Conservation (phyloP, 1,139 yeast species). For the Maudiozyma humilis region DNA sequence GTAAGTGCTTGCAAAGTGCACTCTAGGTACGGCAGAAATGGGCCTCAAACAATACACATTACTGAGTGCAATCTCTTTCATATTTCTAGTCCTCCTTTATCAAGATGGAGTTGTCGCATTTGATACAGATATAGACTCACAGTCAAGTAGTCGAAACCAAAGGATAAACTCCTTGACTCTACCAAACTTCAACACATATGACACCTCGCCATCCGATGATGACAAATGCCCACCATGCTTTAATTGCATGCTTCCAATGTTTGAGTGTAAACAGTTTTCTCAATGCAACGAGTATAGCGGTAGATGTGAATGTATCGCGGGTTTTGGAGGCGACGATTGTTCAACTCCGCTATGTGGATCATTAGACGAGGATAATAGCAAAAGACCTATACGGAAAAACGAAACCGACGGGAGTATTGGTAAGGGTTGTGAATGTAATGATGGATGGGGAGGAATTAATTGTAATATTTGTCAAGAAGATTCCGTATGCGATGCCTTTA, state of each 20-base stretch:
- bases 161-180: neutral
- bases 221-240: slow-evolving; percentile 72
- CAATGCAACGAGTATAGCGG: slow-evolving; percentile 82
- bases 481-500: slow-evolving; percentile 68
- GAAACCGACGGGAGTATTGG: slow-evolving; percentile 32
- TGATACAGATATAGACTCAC: neutral
- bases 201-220: slow-evolving; percentile 4
- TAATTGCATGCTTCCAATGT: slow-evolving; percentile 88
- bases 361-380: slow-evolving; percentile 51
- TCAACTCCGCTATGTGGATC: slow-evolving; percentile 85
- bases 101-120: too few species aligned
- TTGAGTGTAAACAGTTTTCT: slow-evolving; percentile 84
- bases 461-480: slow-evolving; percentile 77
- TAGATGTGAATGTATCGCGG: slow-evolving; percentile 82
- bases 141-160: neutral
- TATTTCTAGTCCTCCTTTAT: too few species aligned
- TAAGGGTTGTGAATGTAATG: slow-evolving; percentile 55
- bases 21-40: too few species aligned
- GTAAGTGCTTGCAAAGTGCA: too few species aligned
- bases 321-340: slow-evolving; percentile 93
- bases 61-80: too few species aligned
- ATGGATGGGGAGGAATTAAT: slow-evolving; percentile 91
- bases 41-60: too few species aligned
- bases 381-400: slow-evolving; percentile 49
- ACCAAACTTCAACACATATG: neutral